phyloP scores from a whole-genome alignment of 179 eudicot species.

The Carnegiea gigantea region DNA sequence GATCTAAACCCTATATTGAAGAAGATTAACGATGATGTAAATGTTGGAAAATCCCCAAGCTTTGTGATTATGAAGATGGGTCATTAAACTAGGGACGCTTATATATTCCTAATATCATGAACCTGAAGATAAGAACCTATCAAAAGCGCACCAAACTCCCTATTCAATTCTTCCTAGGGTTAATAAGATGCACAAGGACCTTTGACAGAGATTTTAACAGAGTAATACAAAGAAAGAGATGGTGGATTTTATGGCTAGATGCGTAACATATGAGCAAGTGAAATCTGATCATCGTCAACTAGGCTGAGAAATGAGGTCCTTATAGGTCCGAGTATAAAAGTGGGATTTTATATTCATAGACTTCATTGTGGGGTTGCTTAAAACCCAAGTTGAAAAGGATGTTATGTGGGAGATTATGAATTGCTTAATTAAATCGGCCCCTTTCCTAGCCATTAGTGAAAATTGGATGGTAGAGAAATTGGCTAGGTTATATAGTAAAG shows the following conservation, averaged over 20 bases:
- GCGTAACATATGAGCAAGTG: not conserved
- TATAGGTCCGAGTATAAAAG: not conserved
- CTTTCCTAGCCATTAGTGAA: not conserved
- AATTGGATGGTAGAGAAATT: not conserved
- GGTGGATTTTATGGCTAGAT: not conserved
- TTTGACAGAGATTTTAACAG: too few species aligned
- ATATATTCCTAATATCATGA: too few species aligned
- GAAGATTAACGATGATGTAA: not conserved
- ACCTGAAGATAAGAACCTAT: too few species aligned
- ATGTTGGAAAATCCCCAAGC: too few species aligned
- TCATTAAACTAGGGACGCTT: too few species aligned
- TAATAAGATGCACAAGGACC: not conserved
- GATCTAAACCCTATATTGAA: not conserved
- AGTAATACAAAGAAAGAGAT: not conserved
- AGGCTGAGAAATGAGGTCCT: not conserved
- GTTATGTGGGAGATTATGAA: too few species aligned
- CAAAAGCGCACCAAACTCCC: not conserved
- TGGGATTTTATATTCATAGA: too few species aligned
- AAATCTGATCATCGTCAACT: not conserved
- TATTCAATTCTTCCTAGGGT: not conserved
- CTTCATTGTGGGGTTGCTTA: too few species aligned
- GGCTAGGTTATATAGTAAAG: not conserved
- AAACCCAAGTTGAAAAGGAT: too few species aligned
- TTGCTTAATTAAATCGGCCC: too few species aligned
- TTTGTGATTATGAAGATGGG: too few species aligned